Conservation (phyloP, 192 early-diverging fungal species). For the Backusella macrospora region DNA sequence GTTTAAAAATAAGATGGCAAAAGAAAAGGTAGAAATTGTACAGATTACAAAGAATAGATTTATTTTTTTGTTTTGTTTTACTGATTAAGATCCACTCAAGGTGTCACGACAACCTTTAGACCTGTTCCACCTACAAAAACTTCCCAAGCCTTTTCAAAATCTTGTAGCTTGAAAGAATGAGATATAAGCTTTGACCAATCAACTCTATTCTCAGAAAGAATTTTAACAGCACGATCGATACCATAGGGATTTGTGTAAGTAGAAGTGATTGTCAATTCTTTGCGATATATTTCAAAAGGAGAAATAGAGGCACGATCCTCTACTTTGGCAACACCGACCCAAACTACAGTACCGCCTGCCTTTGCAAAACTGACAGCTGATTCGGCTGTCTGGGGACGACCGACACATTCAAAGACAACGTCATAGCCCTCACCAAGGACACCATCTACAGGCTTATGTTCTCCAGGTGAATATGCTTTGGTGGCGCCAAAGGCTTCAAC, state of each 20-base stretch:
- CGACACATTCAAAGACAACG: conserved; percentile 57
- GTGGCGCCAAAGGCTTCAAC: conserved; percentile 37
- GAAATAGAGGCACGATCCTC: conserved; percentile 43
- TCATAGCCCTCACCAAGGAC: conserved; percentile 47
- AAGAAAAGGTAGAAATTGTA: background rate
- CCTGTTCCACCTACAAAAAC: conserved; percentile 43
- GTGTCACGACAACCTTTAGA: conserved; percentile 53
- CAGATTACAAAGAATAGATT: background rate
- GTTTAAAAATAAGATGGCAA: no score
- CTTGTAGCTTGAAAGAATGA: conserved; percentile 44
- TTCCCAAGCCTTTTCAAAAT: conserved; percentile 54
- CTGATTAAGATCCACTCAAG: conserved; percentile 17
- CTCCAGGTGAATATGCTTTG: conserved; percentile 29
- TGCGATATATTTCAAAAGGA: conserved; percentile 54
- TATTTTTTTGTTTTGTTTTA: background rate
- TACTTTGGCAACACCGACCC: conserved; percentile 56
- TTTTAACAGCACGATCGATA: conserved; percentile 54
- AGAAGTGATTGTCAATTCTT: conserved; percentile 54
- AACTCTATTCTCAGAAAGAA: conserved; percentile 42
- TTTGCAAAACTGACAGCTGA: conserved; percentile 45
- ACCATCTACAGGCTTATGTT: conserved; percentile 18
- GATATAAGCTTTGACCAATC: conserved; percentile 48
- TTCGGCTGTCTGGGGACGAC: conserved; percentile 46
- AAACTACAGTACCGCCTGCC: conserved; percentile 49
- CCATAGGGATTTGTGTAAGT: conserved; percentile 56